These are phyloP conservation scores for Aspergillus incahuasiensis DNA, from an alignment of 495 filamentous ascomycete genomes.

Conservation along the genomic window DNA sequence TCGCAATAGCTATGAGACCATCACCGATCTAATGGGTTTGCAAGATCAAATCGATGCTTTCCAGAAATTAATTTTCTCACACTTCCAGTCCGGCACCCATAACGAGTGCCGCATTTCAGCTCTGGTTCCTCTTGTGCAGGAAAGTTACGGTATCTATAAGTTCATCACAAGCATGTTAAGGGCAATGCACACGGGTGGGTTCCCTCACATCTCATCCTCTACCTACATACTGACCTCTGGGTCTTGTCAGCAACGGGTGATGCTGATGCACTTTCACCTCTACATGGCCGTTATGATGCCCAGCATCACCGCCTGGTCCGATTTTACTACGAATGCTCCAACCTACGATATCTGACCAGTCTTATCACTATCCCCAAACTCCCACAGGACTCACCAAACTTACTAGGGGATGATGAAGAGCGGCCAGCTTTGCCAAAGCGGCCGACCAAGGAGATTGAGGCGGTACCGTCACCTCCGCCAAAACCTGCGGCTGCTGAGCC, in stretches of 20 bases:
- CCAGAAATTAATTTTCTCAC: constrained; percentile 95
- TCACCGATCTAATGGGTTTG: constrained; percentile 90
- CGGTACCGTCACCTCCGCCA: constrained; percentile 60
- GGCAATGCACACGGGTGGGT: constrained; percentile 92
- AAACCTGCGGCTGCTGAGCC: constrained; percentile 68
- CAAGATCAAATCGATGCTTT: constrained; percentile 98
- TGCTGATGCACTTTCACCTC: constrained; percentile 87
- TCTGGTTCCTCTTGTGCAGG: constrained; percentile 87
- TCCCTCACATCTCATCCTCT: background rate
- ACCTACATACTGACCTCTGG: constrained; percentile 10
- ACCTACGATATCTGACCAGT: constrained; percentile 90
- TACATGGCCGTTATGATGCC: constrained; percentile 82
- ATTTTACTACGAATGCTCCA: constrained; percentile 99
- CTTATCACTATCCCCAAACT: constrained; percentile 95
- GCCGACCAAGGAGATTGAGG: constrained; percentile 59
- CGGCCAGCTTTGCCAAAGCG: constrained; percentile 78
- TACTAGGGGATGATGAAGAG: constrained; percentile 78
- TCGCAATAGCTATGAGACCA: constrained; percentile 75
- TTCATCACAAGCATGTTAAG: constrained; percentile 92
- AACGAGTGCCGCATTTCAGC: constrained; percentile 97
- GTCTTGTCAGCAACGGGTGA: constrained; percentile 71
- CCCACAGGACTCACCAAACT: constrained; percentile 86
- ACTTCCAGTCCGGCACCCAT: constrained; percentile 83
- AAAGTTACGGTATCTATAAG: constrained; percentile 98
- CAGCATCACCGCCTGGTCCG: constrained; percentile 94